Percentiles rank a stretch among this genome's conserved stretches.
Evolutionary conservation across 2,329 filamentous ascomycete species (phyloP).

Genomic region (Fusarium sp.): DNA sequence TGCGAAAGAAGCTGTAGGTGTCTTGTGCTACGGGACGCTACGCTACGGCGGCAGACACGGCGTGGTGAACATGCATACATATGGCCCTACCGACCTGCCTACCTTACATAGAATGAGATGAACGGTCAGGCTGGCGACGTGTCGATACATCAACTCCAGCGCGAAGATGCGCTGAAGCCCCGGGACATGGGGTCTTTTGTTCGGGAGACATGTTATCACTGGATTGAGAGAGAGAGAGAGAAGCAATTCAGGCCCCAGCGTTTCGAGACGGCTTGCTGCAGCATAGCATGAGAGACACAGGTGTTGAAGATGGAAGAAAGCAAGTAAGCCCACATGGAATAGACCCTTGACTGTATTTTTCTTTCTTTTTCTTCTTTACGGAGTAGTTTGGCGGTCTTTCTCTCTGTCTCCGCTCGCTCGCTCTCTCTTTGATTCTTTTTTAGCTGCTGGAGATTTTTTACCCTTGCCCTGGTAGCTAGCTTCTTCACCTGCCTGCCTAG

Average conservation of each 20-base stretch:
- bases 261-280: not conserved
- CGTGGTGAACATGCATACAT: not conserved
- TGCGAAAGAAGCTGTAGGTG: not conserved
- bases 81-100: not conserved
- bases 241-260: not conserved
- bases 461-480: not conserved
- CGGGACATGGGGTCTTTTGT: not conserved
- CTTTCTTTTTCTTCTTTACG: not conserved
- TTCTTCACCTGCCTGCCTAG: not conserved
- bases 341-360: not conserved
- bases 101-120: not conserved
- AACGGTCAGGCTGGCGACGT: constrained; percentile 6
- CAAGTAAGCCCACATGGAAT: not conserved
- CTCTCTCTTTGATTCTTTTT: not conserved
- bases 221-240: not conserved
- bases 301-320: not conserved
- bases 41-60: not conserved
- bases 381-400: not conserved
- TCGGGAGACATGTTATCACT: not conserved
- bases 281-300: not conserved
- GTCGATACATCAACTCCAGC: not conserved
- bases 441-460: not conserved
- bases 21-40: not conserved
- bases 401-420: not conserved
- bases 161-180: constrained; percentile 21